Evolutionary conservation across 169 alveolate genomes (phyloP).

Genomic region (Cystoisospora suis): DNA sequence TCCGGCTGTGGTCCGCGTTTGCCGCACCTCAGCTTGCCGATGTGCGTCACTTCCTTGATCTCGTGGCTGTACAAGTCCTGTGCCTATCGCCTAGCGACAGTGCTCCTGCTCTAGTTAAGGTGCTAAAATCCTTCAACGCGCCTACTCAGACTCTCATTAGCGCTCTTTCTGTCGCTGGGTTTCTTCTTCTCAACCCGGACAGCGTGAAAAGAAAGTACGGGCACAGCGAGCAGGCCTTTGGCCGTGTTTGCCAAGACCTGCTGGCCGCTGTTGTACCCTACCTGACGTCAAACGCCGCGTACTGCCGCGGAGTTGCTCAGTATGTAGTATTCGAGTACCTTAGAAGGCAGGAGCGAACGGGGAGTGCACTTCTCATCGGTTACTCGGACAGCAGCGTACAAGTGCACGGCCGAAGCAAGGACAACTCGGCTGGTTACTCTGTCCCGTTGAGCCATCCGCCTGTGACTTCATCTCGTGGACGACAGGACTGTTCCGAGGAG

Average conservation of each 20-base stretch:
- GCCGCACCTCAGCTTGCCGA: constrained; percentile 34
- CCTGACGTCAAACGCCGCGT: constrained; percentile 59
- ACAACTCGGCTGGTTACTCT: too few relatives aligned
- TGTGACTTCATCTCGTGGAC: too few relatives aligned
- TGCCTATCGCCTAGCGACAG: neutral
- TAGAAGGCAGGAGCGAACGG: too few relatives aligned
- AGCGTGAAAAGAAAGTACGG: neutral
- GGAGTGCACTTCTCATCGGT: too few relatives aligned
- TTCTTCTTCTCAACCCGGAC: neutral
- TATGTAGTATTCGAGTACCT: constrained; percentile 14
- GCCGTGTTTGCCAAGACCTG: neutral
- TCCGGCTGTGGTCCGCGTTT: neutral
- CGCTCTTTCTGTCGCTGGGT: constrained; percentile 36
- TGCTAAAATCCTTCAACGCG: neutral
- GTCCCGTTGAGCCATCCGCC: too few relatives aligned
- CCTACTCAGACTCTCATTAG: constrained; percentile 34
- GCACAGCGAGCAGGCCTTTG: neutral
- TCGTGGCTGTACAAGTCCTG: constrained; percentile 34
- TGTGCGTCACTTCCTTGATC: constrained; percentile 47
- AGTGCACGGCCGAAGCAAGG: too few relatives aligned
- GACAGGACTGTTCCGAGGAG: too few relatives aligned
- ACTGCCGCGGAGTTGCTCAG: constrained; percentile 50
- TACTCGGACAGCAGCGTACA: too few relatives aligned
- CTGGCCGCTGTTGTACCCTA: constrained; percentile 33
- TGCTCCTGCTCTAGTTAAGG: neutral